Percentiles rank a stretch among this genome's conserved stretches.
phyloP scores from a whole-genome alignment of 805 yeast species.

The Candida palmyrensis region DNA sequence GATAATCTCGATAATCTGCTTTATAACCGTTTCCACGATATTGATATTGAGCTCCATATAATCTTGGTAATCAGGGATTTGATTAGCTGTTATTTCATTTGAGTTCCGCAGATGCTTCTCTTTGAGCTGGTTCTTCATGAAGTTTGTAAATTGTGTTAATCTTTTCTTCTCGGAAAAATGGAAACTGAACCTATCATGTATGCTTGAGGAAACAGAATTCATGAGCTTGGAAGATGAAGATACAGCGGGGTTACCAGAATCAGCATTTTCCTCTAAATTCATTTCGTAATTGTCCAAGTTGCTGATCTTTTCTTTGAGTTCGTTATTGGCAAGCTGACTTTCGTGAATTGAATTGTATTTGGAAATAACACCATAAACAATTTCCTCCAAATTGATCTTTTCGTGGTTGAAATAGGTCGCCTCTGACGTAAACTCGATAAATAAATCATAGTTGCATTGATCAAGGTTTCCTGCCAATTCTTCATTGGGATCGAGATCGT shows the following conservation, averaged over 20 bases:
- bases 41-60: slow-evolving; percentile 31
- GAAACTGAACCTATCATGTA: slow-evolving; percentile 24
- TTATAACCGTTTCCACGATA: slow-evolving; percentile 58
- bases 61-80: slow-evolving; percentile 15
- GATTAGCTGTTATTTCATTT: slow-evolving; percentile 9
- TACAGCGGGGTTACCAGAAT: neutral
- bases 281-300: slow-evolving; percentile 27
- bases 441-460: slow-evolving; percentile 67
- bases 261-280: neutral
- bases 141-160: slow-evolving; percentile 49
- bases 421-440: slow-evolving; percentile 62
- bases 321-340: slow-evolving; percentile 28
- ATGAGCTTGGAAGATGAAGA: too few species aligned
- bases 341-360: slow-evolving; percentile 39
- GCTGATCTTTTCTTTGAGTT: slow-evolving; percentile 26
- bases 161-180: slow-evolving; percentile 37
- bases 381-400: slow-evolving; percentile 58
- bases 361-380: slow-evolving; percentile 41
- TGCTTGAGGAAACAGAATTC: neutral
- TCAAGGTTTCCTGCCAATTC: slow-evolving; percentile 53
- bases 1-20: slow-evolving; percentile 70
- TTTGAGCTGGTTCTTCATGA: slow-evolving; percentile 46
- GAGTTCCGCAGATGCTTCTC: slow-evolving; percentile 34
- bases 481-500: slow-evolving; percentile 43
- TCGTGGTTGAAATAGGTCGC: slow-evolving; percentile 68